Percentiles rank a stretch among this genome's conserved stretches.
Evolutionary conservation across 164 flowering plant species (phyloP).

Genomic region (Tinospora cordifolia): DNA sequence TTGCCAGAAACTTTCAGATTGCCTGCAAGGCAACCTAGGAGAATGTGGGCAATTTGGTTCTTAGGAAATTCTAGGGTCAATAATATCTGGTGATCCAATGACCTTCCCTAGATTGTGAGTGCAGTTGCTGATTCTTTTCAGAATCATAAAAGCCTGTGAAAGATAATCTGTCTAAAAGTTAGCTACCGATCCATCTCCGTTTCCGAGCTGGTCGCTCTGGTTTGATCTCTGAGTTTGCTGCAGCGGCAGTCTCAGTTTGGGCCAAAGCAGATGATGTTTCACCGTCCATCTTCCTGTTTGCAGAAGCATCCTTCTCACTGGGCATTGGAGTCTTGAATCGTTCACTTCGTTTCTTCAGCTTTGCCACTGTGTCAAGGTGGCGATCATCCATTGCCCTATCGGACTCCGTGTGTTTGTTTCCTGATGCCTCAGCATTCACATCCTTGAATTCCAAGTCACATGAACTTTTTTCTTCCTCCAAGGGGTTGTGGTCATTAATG

Average conservation of each 20-base stretch:
- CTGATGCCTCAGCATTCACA: slow-evolving; percentile 22
- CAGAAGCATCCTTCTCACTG: slow-evolving; percentile 57
- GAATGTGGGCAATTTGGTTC: not conserved
- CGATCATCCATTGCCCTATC: slow-evolving; percentile 40
- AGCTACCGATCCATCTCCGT: slow-evolving; percentile 80
- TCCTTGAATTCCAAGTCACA: slow-evolving; percentile 35
- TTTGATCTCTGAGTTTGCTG: slow-evolving; percentile 52
- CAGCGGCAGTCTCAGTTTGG: slow-evolving; percentile 36
- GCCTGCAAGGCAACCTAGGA: not conserved
- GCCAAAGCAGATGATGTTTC: slow-evolving; percentile 39
- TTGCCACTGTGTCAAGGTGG: slow-evolving; percentile 85
- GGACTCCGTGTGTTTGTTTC: slow-evolving; percentile 9
- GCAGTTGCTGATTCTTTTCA: no score
- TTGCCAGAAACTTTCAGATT: not conserved
- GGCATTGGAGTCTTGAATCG: slow-evolving; percentile 96
- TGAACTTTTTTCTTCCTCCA: slow-evolving; percentile 32
- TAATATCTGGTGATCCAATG: not conserved
- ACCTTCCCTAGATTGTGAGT: not conserved
- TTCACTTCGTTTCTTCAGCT: slow-evolving; percentile 91
- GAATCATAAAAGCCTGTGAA: not conserved
- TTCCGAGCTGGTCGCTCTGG: slow-evolving; percentile 88
- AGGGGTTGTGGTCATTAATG: slow-evolving; percentile 28
- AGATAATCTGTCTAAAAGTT: slow-evolving; percentile 2
- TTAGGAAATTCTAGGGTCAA: not conserved
- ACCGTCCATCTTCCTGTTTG: slow-evolving; percentile 46